A percentile compares a stretch with the other conserved stretches of the same genome.
phyloP scores from a whole-genome alignment of 2,329 filamentous ascomycete genomes.

The Ceratocystis cacaofunesta region DNA sequence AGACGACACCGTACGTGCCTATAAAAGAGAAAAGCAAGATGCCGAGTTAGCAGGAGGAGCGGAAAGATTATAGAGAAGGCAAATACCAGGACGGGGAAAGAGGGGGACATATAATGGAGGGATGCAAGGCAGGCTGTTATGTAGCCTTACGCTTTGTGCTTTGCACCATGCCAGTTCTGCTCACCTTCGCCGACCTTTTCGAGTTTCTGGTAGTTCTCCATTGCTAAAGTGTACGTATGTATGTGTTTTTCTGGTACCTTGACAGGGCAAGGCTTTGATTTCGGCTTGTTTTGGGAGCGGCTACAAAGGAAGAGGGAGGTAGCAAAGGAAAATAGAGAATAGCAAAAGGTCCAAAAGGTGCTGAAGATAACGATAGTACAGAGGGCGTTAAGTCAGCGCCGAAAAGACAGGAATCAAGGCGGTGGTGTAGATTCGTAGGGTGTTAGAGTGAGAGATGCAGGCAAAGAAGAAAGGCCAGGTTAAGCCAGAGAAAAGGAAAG shows the following conservation, averaged over 20 bases:
- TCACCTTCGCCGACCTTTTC: slow-evolving; percentile 93
- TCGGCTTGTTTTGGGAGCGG: no score
- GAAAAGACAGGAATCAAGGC: no score
- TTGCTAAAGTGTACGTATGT: slow-evolving; percentile 16
- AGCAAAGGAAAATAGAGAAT: not conserved
- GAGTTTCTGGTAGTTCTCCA: slow-evolving; percentile 95
- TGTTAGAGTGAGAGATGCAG: not conserved
- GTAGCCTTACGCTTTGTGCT: not conserved
- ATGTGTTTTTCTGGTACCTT: slow-evolving; percentile 15
- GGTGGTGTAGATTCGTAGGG: no score
- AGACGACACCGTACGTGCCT: slow-evolving; percentile 93
- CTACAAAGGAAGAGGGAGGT: not conserved
- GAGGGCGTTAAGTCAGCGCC: not conserved
- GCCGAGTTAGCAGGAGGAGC: not conserved
- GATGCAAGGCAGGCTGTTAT: not conserved
- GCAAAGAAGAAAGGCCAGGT: slow-evolving; percentile 6
- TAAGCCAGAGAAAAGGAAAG: slow-evolving; percentile 16
- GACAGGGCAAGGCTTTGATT: not conserved
- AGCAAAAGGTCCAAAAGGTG: not conserved
- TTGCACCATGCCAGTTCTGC: not conserved
- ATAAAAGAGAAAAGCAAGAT: slow-evolving; percentile 9
- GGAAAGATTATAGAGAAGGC: not conserved
- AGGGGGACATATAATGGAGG: not conserved
- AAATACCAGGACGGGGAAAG: not conserved
- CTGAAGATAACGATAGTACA: not conserved